These are phyloP conservation scores for Russula sp. DNA, from an alignment of 768 basidiomycete species.

Conservation along the genomic window DNA sequence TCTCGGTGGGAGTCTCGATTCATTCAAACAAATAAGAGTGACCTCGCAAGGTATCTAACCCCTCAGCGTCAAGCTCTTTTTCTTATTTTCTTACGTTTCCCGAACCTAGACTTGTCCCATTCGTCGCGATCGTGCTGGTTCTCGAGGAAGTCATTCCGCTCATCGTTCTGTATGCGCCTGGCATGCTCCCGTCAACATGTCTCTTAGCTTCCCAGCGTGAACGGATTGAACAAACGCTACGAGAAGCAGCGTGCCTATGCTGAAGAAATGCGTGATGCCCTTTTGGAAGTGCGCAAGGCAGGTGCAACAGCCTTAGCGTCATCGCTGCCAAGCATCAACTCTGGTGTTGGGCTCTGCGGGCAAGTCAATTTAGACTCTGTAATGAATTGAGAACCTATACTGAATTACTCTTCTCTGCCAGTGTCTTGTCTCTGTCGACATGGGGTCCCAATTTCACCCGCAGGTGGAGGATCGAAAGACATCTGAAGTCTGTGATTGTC, in stretches of 20 bases:
- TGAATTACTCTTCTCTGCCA: conserved; percentile 20
- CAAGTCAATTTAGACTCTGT: conserved; percentile 37
- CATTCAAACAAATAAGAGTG: conserved; percentile 60
- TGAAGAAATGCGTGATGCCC: conserved; percentile 28
- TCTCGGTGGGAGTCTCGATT: conserved; percentile 60
- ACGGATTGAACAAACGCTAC: conserved; percentile 56
- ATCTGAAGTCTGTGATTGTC: conserved; percentile 43
- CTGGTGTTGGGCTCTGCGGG: conserved; percentile 52
- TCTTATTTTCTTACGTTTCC: conserved; percentile 21
- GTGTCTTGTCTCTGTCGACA: conserved; percentile 41
- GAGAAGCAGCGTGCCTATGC: conserved; percentile 40
- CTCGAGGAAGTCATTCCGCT: conserved; percentile 82
- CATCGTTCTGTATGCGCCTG: conserved; percentile 81
- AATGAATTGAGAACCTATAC: neutral
- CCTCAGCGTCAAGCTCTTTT: neutral
- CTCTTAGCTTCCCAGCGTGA: conserved; percentile 76
- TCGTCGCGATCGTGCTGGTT: conserved; percentile 67
- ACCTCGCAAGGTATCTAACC: conserved; percentile 61
- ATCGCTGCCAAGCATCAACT: conserved; percentile 33
- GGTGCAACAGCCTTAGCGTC: conserved; percentile 38
- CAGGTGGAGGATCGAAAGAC: conserved; percentile 39
- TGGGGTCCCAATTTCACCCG: conserved; percentile 41
- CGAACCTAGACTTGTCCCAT: conserved; percentile 64
- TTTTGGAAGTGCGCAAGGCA: conserved; percentile 35
- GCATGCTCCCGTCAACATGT: conserved; percentile 83